These are phyloP conservation scores for Lumnitzera racemosa DNA, from an alignment of 345 rosid genomes.

Conservation along the genomic window DNA sequence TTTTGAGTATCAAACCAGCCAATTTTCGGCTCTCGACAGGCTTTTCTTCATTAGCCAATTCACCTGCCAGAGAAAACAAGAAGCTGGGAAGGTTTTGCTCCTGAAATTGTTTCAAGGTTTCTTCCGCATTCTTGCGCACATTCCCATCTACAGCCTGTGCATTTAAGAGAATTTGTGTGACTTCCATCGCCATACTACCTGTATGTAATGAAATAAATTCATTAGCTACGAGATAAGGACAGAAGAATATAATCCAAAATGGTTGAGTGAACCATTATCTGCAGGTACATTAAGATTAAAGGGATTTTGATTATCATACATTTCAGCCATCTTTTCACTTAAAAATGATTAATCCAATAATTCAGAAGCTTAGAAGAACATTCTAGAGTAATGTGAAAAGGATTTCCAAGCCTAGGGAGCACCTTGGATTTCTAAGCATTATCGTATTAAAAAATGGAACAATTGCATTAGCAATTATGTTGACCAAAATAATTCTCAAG, in stretches of 20 bases:
- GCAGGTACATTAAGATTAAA: no score
- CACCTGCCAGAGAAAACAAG: conserved; percentile 33
- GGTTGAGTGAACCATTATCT: neutral
- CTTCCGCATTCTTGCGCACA: conserved; percentile 40
- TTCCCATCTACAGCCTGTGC: conserved; percentile 43
- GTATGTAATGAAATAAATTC: neutral
- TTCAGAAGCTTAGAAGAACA: no score
- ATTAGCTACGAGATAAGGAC: neutral
- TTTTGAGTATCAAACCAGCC: conserved; percentile 39
- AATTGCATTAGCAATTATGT: no score
- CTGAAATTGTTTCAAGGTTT: conserved; percentile 34
- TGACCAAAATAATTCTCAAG: no score
- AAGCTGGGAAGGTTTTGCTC: conserved; percentile 39
- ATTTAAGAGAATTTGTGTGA: conserved; percentile 44
- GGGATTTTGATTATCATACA: no score
- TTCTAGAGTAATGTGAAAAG: no score
- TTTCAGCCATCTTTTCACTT: no score
- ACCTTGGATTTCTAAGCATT: no score
- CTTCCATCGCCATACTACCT: conserved; percentile 24
- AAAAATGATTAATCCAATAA: no score
- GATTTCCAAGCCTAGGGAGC: no score
- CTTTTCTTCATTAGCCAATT: conserved; percentile 38
- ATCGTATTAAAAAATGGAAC: no score
- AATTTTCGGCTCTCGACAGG: conserved; percentile 42
- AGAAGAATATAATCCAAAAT: neutral